Percentiles rank a stretch among this genome's conserved stretches.
Evolutionary conservation across 139 green algal species (phyloP).

Genomic region (Chlorella sp.): DNA sequence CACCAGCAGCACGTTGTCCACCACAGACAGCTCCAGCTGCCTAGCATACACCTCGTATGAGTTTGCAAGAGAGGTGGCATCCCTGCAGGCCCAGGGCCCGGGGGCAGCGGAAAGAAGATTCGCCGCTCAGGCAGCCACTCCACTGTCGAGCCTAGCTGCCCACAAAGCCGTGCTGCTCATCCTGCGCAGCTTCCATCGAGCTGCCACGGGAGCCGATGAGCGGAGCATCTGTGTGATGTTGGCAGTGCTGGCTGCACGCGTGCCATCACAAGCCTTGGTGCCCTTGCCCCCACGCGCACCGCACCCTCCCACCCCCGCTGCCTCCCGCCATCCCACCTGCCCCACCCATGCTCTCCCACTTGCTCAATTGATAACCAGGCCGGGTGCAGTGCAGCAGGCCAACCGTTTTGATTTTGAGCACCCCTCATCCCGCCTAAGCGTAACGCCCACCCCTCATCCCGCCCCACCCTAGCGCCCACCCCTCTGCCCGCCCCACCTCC

Average conservation of each 20-base stretch:
- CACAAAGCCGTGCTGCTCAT: no score
- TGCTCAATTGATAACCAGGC: not conserved
- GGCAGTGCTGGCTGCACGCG: no score
- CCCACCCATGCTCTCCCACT: not conserved
- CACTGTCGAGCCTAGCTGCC: no score
- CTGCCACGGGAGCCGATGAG: no score
- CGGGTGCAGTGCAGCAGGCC: not conserved
- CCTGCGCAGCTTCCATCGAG: no score
- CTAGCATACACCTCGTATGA: constrained; percentile 8
- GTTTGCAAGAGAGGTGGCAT: constrained; percentile 18
- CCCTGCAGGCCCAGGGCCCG: constrained; percentile 1
- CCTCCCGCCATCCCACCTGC: no score
- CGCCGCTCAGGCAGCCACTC: no score
- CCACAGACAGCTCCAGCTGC: constrained; percentile 33
- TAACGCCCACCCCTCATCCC: not conserved
- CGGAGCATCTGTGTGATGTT: no score
- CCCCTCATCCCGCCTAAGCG: not conserved
- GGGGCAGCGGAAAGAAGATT: no score
- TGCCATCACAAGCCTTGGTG: no score
- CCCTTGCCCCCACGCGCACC: no score
- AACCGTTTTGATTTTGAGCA: not conserved
- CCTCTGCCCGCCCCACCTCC: not conserved
- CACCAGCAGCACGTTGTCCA: constrained; percentile 39
- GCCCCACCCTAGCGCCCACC: not conserved
- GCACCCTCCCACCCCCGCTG: no score